Evolutionary conservation across 1,284 basidiomycete species (phyloP).

Genomic region (Cutaneotrichosporon dermatis): DNA sequence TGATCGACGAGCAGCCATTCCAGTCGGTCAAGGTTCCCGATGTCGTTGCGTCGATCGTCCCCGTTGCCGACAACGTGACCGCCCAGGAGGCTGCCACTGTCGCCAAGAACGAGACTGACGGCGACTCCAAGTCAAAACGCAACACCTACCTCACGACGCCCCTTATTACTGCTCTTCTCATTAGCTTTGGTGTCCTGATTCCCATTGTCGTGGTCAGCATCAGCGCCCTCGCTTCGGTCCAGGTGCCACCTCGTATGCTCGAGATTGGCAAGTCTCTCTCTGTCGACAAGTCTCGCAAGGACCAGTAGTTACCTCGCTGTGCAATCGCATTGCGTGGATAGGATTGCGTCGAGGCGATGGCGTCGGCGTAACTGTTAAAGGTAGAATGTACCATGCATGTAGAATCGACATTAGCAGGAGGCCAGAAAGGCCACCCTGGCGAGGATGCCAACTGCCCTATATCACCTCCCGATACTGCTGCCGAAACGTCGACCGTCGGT

Average conservation of each 20-base stretch:
- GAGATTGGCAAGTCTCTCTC: slow-evolving; percentile 40
- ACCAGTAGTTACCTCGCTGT: slow-evolving; percentile 54
- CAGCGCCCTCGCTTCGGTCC: slow-evolving; percentile 66
- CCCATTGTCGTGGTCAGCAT: slow-evolving; percentile 66
- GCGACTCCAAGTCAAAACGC: slow-evolving; percentile 43
- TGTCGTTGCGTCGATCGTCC: slow-evolving; percentile 49
- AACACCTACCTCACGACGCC: slow-evolving; percentile 73
- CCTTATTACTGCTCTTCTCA: slow-evolving; percentile 64
- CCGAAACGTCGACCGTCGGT: no score
- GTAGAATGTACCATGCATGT: slow-evolving; percentile 5
- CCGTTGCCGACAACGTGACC: no score
- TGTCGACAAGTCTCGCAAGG: slow-evolving; percentile 69
- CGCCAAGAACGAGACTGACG: slow-evolving; percentile 11
- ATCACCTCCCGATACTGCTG: no score
- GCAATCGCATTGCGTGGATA: neutral
- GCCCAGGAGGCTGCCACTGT: neutral
- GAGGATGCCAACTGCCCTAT: no score
- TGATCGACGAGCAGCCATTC: slow-evolving; percentile 7
- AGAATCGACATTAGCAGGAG: neutral
- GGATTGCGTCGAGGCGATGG: neutral
- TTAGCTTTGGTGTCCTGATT: slow-evolving; percentile 66
- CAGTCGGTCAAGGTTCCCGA: slow-evolving; percentile 62
- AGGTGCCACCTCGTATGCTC: slow-evolving; percentile 54
- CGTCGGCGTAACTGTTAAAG: neutral
- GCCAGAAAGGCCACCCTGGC: no score